A percentile compares a stretch with the other conserved stretches of the same genome.
phyloP scores from a whole-genome alignment of 73 alveolate species.

The Stentor roeselii region DNA sequence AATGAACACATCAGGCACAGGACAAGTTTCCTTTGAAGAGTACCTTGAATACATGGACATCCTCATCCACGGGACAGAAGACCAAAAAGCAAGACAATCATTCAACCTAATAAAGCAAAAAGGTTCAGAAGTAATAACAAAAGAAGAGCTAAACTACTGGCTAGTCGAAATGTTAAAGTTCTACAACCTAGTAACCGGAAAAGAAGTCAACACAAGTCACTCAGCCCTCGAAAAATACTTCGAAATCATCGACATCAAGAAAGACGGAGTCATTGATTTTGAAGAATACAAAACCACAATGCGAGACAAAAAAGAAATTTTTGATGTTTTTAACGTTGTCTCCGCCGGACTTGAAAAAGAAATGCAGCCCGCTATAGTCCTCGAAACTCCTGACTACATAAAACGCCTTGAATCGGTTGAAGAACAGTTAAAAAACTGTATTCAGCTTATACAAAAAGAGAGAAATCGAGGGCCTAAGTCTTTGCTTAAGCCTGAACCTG shows the following conservation, averaged over 20 bases:
- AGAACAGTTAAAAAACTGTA: not conserved
- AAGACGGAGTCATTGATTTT: constrained; percentile 27
- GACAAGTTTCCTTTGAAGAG: constrained; percentile 53
- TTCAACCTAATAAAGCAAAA: constrained; percentile 46
- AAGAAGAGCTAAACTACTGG: constrained; percentile 42
- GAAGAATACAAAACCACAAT: constrained; percentile 14
- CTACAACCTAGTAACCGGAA: constrained; percentile 63
- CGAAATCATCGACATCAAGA: constrained; percentile 1
- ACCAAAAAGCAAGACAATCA: constrained; percentile 52
- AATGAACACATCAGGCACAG: constrained; percentile 44
- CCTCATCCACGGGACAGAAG: constrained; percentile 59
- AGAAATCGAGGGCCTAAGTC: not conserved
- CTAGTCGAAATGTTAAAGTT: constrained; percentile 35
- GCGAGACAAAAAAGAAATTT: not conserved
- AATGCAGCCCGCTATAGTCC: not conserved
- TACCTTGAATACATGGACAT: constrained; percentile 59
- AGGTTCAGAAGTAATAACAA: constrained; percentile 31
- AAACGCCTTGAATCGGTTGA: not conserved
- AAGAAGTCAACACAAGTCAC: not conserved
- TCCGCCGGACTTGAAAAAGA: not conserved
- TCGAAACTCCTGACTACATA: not conserved
- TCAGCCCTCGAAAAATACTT: constrained; percentile 3
- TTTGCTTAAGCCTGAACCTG: not conserved
- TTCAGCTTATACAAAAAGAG: not conserved
- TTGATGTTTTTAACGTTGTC: not conserved